These are phyloP conservation scores for Rhodotorula babjevae DNA, from an alignment of 768 basidiomycete species.

Conservation along the genomic window DNA sequence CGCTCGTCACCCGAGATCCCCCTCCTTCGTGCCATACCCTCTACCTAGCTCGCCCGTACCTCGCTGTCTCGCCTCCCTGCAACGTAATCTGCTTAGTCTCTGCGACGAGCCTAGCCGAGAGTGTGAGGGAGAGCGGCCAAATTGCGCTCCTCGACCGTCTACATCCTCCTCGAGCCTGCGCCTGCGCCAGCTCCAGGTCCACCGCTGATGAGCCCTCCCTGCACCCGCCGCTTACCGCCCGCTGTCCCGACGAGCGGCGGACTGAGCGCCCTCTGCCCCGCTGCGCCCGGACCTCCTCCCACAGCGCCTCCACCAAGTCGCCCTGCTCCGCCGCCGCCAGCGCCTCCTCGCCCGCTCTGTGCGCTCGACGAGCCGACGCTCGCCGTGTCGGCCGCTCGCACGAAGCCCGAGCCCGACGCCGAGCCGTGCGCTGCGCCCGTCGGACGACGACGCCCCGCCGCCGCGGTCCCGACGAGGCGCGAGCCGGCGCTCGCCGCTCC, in stretches of 20 bases:
- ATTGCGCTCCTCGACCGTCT: too few species aligned
- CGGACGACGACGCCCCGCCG: not conserved
- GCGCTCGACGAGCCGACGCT: not conserved
- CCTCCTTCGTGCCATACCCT: too few species aligned
- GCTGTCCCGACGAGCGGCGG: not conserved
- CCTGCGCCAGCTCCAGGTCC: too few species aligned
- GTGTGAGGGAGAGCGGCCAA: too few species aligned
- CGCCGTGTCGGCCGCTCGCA: slow-evolving; percentile 2
- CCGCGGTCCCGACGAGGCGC: not conserved
- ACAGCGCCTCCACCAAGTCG: not conserved
- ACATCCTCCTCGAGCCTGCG: too few species aligned
- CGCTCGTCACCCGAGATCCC: too few species aligned
- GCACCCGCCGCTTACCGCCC: not conserved
- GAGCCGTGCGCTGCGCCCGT: not conserved
- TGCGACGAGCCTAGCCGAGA: too few species aligned
- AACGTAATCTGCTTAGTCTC: too few species aligned
- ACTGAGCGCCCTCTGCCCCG: too few species aligned
- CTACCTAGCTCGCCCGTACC: too few species aligned
- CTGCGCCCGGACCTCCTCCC: not conserved
- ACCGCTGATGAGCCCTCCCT: not conserved
- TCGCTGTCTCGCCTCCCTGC: too few species aligned
- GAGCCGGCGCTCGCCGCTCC: not conserved
- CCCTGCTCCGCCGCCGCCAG: not conserved
- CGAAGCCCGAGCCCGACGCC: not conserved
- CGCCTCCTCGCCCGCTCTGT: not conserved